Evolutionary conservation across 2,329 filamentous ascomycete species (phyloP).

Genomic region (Sclerotinia borealis): DNA sequence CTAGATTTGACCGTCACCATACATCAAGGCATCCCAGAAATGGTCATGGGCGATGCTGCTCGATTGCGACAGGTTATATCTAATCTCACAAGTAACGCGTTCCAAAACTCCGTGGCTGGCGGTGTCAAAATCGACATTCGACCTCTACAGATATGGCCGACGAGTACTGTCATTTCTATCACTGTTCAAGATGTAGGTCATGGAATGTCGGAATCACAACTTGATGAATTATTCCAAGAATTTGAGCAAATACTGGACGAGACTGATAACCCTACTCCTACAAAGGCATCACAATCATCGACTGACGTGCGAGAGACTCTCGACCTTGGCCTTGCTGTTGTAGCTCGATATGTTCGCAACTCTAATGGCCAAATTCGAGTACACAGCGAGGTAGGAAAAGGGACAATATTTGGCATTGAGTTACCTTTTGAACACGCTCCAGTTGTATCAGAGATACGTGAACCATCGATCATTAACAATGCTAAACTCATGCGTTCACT

Average conservation of each 20-base stretch:
- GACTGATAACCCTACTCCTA: slow-evolving; percentile 28
- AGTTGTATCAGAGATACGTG: neutral
- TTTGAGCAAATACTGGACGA: slow-evolving; percentile 52
- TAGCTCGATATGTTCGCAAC: slow-evolving; percentile 22
- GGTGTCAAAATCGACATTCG: slow-evolving; percentile 25
- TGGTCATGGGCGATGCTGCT: slow-evolving; percentile 20
- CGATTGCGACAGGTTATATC: slow-evolving; percentile 22
- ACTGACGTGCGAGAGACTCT: slow-evolving; percentile 13
- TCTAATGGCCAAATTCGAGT: slow-evolving; percentile 24
- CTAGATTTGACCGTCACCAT: slow-evolving; percentile 17
- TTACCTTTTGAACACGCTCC: slow-evolving; percentile 21
- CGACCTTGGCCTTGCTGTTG: slow-evolving; percentile 25
- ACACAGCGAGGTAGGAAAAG: slow-evolving; percentile 17
- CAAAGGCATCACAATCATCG: neutral
- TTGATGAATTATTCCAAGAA: slow-evolving; percentile 53
- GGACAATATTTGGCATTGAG: slow-evolving; percentile 22
- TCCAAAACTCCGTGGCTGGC: slow-evolving; percentile 19
- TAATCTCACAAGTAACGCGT: slow-evolving; percentile 22
- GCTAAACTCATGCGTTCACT: neutral
- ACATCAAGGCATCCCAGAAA: slow-evolving; percentile 18
- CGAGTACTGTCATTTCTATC: slow-evolving; percentile 17
- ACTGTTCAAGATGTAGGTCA: slow-evolving; percentile 20
- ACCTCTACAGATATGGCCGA: slow-evolving; percentile 5
- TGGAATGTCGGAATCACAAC: slow-evolving; percentile 32
- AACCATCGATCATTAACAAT: neutral